Conservation (phyloP, 495 filamentous ascomycete species). For the Podospora pseudoanserina region DNA sequence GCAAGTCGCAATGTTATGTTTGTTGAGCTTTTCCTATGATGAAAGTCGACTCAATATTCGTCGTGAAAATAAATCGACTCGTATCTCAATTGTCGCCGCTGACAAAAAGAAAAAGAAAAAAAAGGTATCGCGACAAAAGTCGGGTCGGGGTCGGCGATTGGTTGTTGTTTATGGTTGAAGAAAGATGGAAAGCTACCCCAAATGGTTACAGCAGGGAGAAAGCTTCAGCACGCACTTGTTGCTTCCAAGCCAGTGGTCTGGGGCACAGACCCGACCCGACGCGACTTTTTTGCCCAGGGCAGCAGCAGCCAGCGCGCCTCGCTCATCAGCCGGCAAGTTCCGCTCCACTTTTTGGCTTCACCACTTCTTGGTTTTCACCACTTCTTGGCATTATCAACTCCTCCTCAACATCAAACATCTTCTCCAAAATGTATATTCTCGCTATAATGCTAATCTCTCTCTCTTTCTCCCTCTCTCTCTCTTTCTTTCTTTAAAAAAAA, state of each 20-base stretch:
- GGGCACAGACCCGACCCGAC: constrained; percentile 18
- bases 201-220: background rate
- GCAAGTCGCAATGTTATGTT: no score
- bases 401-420: no score
- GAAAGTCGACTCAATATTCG: no score
- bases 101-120: background rate
- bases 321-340: constrained; percentile 17
- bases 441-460: background rate
- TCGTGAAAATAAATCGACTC: no score
- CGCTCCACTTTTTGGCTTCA: constrained; percentile 1
- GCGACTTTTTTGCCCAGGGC: constrained; percentile 21
- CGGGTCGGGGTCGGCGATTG: background rate
- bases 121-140: background rate
- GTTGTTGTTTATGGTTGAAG: background rate
- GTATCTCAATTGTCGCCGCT: background rate
- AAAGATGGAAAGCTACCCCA: constrained; percentile 16
- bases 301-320: constrained; percentile 16
- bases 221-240: background rate
- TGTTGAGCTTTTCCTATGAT: no score
- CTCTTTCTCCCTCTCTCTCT: no score
- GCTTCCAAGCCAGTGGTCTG: background rate
- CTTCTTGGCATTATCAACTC: no score
- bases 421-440: background rate
- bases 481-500: background rate
- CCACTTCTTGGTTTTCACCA: no score